Evolutionary conservation across 2,329 filamentous ascomycete genomes (phyloP).

Genomic region (Alternaria triticimaculans): DNA sequence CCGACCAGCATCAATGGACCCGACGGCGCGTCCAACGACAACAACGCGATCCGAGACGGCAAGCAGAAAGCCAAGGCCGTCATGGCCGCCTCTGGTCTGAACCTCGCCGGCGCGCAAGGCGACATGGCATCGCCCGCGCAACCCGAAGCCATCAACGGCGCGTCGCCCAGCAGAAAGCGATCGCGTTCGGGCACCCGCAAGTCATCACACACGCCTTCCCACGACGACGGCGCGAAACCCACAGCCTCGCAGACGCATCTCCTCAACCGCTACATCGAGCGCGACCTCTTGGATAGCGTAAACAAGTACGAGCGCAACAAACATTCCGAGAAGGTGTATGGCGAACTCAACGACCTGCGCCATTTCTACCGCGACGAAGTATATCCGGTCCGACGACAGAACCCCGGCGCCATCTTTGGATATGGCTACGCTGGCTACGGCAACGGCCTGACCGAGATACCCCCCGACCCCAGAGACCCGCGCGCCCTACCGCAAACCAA

Average conservation of each 20-base stretch:
- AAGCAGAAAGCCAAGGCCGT: constrained; percentile 68
- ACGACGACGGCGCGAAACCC: constrained; percentile 48
- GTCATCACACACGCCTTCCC: constrained; percentile 48
- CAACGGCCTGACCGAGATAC: constrained; percentile 76
- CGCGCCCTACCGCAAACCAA: constrained; percentile 56
- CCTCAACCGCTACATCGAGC: constrained; percentile 69
- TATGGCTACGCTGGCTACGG: constrained; percentile 86
- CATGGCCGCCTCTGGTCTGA: constrained; percentile 60
- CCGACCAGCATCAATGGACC: constrained; percentile 33
- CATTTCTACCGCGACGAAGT: constrained; percentile 50
- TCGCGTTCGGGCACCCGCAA: constrained; percentile 66
- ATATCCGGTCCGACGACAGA: constrained; percentile 64
- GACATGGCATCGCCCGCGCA: constrained; percentile 40
- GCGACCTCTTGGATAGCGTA: constrained; percentile 66
- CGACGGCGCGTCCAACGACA: constrained; percentile 37
- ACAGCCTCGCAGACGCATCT: constrained; percentile 52
- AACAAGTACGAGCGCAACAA: constrained; percentile 59
- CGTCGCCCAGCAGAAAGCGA: constrained; percentile 61
- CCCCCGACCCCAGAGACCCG: constrained; percentile 51
- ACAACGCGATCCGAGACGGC: constrained; percentile 61
- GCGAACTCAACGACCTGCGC: constrained; percentile 50
- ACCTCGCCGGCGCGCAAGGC: constrained; percentile 37
- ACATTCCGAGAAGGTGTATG: constrained; percentile 69
- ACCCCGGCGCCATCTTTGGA: constrained; percentile 67
- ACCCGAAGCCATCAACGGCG: constrained; percentile 55